Conservation (phyloP, 352 stramenopile species). For the Phytopythium cucurbitacearum region DNA sequence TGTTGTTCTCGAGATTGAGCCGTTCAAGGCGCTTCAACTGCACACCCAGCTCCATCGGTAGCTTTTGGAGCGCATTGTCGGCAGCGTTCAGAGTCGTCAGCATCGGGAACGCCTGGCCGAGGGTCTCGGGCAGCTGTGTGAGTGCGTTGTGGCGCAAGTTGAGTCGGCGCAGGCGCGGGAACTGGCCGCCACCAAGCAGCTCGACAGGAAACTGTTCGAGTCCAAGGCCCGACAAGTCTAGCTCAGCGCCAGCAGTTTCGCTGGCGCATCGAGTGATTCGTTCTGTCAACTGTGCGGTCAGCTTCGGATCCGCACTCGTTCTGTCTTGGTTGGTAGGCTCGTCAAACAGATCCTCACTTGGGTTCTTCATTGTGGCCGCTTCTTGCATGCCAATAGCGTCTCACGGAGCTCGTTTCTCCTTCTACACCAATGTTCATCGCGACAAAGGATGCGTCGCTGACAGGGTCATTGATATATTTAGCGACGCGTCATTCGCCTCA, state of each 20-base stretch:
- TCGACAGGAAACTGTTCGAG: slow-evolving; percentile 30
- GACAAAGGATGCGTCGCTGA: no score
- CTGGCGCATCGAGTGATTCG: slow-evolving; percentile 15
- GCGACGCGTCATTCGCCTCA: no score
- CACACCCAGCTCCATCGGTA: slow-evolving; percentile 28
- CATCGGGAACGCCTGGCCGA: slow-evolving; percentile 28
- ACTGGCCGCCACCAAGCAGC: slow-evolving; percentile 14
- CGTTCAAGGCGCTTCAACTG: slow-evolving; percentile 31
- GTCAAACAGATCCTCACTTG: no score
- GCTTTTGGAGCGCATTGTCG: slow-evolving; percentile 29
- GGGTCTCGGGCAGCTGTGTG: slow-evolving; percentile 21
- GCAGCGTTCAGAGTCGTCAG: slow-evolving; percentile 34
- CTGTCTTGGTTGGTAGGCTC: no score
- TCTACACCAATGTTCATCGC: no score
- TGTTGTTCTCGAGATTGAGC: slow-evolving; percentile 43
- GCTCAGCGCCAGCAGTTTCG: slow-evolving; percentile 25
- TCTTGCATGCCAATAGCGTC: no score
- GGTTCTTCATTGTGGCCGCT: no score
- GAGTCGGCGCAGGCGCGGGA: slow-evolving; percentile 38
- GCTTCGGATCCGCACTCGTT: neutral
- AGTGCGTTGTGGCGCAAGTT: slow-evolving; percentile 46
- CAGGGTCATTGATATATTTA: no score
- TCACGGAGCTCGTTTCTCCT: no score
- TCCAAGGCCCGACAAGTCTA: slow-evolving; percentile 46
- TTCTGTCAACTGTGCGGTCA: slow-evolving; percentile 2